phyloP scores from a whole-genome alignment of 192 early-diverging fungal genomes.

The Backusella parvicylindrica region DNA sequence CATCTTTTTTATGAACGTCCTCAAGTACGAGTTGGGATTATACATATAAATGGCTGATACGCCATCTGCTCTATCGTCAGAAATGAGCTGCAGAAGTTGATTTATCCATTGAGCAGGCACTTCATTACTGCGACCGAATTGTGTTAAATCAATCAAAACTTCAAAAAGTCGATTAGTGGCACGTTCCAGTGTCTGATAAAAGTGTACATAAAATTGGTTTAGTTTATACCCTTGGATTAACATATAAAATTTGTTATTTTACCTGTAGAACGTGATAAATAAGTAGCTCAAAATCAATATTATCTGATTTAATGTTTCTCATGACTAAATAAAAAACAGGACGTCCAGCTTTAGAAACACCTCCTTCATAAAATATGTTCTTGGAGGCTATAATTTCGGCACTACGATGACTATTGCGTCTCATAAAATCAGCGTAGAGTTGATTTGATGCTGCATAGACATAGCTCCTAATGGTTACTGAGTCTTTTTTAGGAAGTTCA shows the following conservation, averaged over 20 bases:
- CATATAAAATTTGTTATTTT: neutral
- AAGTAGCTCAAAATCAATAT: conserved; percentile 66
- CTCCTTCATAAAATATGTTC: conserved; percentile 64
- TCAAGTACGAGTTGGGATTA: conserved; percentile 62
- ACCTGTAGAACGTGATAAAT: conserved; percentile 55
- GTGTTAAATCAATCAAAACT: conserved; percentile 65
- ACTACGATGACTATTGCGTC: conserved; percentile 43
- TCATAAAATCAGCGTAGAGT: conserved; percentile 48
- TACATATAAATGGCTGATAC: conserved; percentile 60
- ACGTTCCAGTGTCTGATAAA: conserved; percentile 43
- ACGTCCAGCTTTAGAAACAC: conserved; percentile 60
- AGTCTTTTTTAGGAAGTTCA: conserved; percentile 23
- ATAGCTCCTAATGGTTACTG: neutral
- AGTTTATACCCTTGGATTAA: neutral
- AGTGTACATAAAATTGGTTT: neutral
- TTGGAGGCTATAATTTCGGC: conserved; percentile 50
- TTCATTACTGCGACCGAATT: conserved; percentile 64
- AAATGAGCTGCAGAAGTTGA: conserved; percentile 55
- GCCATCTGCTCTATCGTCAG: conserved; percentile 46
- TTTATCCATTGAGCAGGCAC: conserved; percentile 56
- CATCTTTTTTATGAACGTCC: conserved; percentile 45
- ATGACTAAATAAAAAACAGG: conserved; percentile 70
- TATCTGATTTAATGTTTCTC: conserved; percentile 53
- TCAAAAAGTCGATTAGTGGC: conserved; percentile 54
- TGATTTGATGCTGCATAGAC: conserved; percentile 9